Base-by-base conservation (phyloP, 495 filamentous ascomycete species). In the Aspergillus saccharolyticus region DNA sequence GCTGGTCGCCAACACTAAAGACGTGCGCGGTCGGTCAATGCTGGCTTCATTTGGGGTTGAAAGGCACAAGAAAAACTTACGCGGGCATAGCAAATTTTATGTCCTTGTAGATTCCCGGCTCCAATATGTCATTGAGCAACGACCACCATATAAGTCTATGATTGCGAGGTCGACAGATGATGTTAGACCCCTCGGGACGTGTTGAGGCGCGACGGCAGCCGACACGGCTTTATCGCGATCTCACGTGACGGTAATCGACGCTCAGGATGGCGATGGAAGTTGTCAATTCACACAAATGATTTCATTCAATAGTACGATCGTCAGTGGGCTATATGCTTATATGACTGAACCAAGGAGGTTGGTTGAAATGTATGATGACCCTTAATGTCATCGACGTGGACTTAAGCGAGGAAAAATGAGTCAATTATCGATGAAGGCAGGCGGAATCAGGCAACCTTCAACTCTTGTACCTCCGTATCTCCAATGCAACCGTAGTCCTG, bases 1-100 rank as follows among this genome's bases (percentile, higher is more conserved):
- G 88, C 75, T 94, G 89, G 69, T 92, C 89, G 62, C 89, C 90
- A 61, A 86, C 83, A 63, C 91, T 95, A 68, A 57, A 54, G 47
- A 63, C 46, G 43, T 47, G 43, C 49, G n/a, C n/a, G n/a, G n/a
- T n/a, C n/a, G 54, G 28, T 78, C 57, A 73, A 51, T 10, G 17
- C 28, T 43, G 43, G 49, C 19, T 5, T 2, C 17, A 16, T 39
- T 21, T 18, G 0, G 42, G n/a, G 47, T 1, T 24, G 21, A 19
- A 16, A 44, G 4, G 28, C 30, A 14, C 30, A 9, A 18, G 47
- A 8, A 28, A n/a, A 14, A n/a, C 75, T 75, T 52, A 80, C 77
- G 71, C 76, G 65, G 76, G 77, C 77, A 80, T 80, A 57, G 33
- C 33, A 15, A 15, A 15, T 2, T 15, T 39, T 9, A 10, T 30